Conservation (phyloP, 257 asterid species). For the Solanum ossicruentum region DNA sequence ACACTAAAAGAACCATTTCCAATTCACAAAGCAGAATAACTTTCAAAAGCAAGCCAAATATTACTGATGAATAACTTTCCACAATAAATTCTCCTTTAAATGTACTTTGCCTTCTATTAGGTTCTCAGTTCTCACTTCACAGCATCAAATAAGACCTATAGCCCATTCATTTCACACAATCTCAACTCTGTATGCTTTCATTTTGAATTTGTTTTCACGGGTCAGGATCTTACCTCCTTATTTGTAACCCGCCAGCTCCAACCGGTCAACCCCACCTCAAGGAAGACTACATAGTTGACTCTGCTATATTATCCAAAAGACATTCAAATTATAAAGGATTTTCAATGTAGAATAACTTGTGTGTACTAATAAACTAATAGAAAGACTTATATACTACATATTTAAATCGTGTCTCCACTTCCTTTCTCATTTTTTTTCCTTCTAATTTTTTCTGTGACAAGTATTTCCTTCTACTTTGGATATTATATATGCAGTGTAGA, state of each 20-base stretch:
- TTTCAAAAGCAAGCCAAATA: not conserved
- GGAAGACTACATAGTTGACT: not conserved
- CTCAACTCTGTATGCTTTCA: not conserved
- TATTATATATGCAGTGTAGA: not conserved
- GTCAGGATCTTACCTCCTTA: not conserved
- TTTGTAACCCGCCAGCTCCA: not conserved
- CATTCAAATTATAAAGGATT: not conserved
- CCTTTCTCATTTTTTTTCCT: not conserved
- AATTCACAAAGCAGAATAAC: not conserved
- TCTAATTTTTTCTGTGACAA: not conserved
- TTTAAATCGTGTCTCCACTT: not conserved
- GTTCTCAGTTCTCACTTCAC: too few species aligned
- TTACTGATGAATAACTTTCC: too few species aligned
- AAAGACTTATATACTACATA: not conserved
- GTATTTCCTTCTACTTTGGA: not conserved
- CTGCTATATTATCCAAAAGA: not conserved
- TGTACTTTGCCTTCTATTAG: too few species aligned
- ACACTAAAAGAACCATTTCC: too few species aligned
- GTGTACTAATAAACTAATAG: not conserved
- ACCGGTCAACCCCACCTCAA: not conserved
- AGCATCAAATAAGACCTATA: too few species aligned
- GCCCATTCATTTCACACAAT: too few species aligned
- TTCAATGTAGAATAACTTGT: not conserved
- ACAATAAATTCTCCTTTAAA: too few species aligned
- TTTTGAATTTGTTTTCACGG: not conserved